Evolutionary conservation across 2,329 filamentous ascomycete genomes (phyloP), one percentile per base, ranked within the genome.

Genomic region (Pseudocercospora musae): DNA sequence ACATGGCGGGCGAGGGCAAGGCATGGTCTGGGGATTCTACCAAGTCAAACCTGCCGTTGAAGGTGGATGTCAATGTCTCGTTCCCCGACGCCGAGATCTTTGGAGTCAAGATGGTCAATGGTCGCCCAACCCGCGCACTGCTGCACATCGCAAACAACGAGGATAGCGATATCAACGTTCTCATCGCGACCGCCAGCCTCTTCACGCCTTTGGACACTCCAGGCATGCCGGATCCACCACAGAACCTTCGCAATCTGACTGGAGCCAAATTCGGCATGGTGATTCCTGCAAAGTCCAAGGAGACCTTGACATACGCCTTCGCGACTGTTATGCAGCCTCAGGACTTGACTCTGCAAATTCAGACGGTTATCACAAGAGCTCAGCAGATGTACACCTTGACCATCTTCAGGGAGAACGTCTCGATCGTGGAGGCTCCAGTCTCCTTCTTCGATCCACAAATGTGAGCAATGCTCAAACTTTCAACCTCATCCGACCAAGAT

Each of bases 401-500:
- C 66, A 90, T 90, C 62, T 93, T 90, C 82, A 91, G 94, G 76
- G 89, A 89, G 75, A 89, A 89, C 55, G 91, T 96, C 68, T 87
- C 85, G 76, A 85, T 99, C 67, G 93, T 98, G 56, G 94, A 98
- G 79, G 87, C 92, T 2, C 91, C 94, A 59, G 91, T 90, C 66
- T 96, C 89, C 84, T 87, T 97, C 78, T 89, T 97, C 67, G 94
- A 98, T 76, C 94, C 93, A 65, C 93, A 97, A 79, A 93, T 97
- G 94, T 98, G 83, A 79, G 89, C 23, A 40, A 23, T 33, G 8
- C 44, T 21, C 18, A 18, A 6, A 21, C 1, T 33, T 50, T 20
- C n/a, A 49, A 9, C 21, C 29, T 11, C 11, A 18, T n/a, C 25
- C 13, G n/a, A 13, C 40, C 62, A 67, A 27, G 3, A 4, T 31